These are phyloP conservation scores for Rhodotorula sp. DNA, from an alignment of 1,284 basidiomycete genomes.

Conservation along the genomic window DNA sequence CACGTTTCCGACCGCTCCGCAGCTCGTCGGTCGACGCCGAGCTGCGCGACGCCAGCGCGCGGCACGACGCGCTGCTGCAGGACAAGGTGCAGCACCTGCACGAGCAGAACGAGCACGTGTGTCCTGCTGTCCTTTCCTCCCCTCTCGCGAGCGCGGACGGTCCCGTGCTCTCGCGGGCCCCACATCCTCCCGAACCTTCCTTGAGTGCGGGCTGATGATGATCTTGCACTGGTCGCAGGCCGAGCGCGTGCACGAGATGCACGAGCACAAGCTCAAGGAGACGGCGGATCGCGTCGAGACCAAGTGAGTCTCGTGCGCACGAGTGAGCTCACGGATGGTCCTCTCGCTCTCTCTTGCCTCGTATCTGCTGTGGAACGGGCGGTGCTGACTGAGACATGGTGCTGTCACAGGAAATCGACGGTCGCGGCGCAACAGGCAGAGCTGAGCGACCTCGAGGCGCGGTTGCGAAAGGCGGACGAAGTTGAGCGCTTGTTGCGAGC, in stretches of 20 bases:
- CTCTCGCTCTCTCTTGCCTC: neutral
- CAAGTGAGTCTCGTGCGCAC: constrained; percentile 2
- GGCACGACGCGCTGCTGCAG: constrained; percentile 7
- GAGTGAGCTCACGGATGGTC: neutral
- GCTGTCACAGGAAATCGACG: neutral
- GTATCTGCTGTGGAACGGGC: too few species aligned
- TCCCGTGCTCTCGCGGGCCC: neutral
- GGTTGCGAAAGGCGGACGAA: constrained; percentile 8
- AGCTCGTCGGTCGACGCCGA: constrained; percentile 14
- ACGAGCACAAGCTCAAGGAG: neutral
- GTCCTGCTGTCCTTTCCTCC: neutral
- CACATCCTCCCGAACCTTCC: neutral
- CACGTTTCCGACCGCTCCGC: neutral
- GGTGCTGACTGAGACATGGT: too few species aligned
- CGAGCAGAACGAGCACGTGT: constrained; percentile 12
- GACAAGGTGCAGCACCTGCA: constrained; percentile 1
- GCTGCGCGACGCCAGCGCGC: neutral
- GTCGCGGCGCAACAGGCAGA: constrained; percentile 11
- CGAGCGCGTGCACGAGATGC: neutral
- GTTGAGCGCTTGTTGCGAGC: constrained; percentile 9
- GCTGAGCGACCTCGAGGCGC: constrained; percentile 16
- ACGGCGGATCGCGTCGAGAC: neutral
- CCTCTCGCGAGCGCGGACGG: neutral
- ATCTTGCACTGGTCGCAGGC: neutral
- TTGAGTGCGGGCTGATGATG: neutral